Percentiles rank a stretch among this genome's conserved stretches.
Evolutionary conservation across 1,284 basidiomycete species (phyloP).

Genomic region (Phlebopus sp.): DNA sequence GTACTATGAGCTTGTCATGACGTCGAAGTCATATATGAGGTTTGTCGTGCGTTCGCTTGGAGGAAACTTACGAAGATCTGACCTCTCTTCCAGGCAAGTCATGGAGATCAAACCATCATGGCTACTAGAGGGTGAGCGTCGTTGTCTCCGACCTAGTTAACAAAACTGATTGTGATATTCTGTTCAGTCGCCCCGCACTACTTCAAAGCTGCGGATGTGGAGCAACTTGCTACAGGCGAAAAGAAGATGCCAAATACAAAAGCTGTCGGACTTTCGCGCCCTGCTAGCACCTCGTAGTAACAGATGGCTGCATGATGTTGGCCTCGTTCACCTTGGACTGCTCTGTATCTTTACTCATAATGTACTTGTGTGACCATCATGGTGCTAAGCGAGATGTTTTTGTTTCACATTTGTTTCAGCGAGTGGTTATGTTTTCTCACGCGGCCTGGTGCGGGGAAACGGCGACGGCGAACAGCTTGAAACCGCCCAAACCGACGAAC

Average conservation of each 20-base stretch:
- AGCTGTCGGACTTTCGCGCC: constrained; percentile 38
- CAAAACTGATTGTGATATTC: constrained; percentile 4
- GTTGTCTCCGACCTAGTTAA: not conserved
- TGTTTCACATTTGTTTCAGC: too few species aligned
- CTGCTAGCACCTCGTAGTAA: constrained; percentile 3
- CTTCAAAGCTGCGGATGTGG: constrained; percentile 86
- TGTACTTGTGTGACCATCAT: too few species aligned
- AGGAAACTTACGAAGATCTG: not conserved
- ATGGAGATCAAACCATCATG: constrained; percentile 97
- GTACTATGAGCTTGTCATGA: constrained; percentile 95
- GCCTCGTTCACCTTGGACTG: too few species aligned
- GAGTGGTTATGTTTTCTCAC: too few species aligned
- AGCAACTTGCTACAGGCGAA: constrained; percentile 77
- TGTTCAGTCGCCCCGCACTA: constrained; percentile 86
- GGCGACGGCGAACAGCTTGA: too few species aligned
- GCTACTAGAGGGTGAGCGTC: constrained; percentile 80
- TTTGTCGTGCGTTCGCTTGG: constrained; percentile 27
- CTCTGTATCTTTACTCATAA: too few species aligned
- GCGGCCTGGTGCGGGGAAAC: too few species aligned
- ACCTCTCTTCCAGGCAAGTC: constrained; percentile 64
- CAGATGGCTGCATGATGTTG: too few species aligned
- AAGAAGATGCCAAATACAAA: constrained; percentile 91
- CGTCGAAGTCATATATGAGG: constrained; percentile 83
- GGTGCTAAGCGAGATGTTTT: too few species aligned
- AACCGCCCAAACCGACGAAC: too few species aligned